Base-by-base conservation (phyloP, 2,329 filamentous ascomycete genomes). In the Botrytis cinerea region DNA sequence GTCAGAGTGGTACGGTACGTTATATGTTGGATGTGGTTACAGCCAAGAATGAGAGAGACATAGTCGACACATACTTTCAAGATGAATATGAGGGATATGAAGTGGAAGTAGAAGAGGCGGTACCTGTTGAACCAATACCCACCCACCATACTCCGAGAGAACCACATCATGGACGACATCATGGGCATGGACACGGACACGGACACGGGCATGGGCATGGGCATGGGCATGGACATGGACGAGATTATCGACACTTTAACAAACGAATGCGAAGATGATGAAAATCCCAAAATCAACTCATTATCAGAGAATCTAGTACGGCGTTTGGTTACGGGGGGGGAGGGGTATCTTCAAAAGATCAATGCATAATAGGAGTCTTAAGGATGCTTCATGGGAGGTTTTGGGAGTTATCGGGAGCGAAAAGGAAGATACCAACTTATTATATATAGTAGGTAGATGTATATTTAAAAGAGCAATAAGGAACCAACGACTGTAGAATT, bases 11-110 rank as follows among this genome's bases (percentile, higher is more conserved):
- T 10, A 97, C 95, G 0, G 90, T 97, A 76, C 89, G 96, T 10
- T 98, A 97, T 81, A 93, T 98, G 82, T 91, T 98, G 67, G 93
- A 97, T 76, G 89, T 91, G 0, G 91, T 92, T 72, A 88, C 91
- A 68, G 94, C 94, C 2, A 87, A 88, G 64, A 86, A 86, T 25
- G 96, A 99, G 83, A 88, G 89, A 78, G 86, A 87, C 20, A 86
- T 87, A 20, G 91, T 95, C 2, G 86, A 87, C 6, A 85, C 87
- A 68, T 94, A 91, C 81, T 93, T 92, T 80, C 89, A 88, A 60
- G 88, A 92, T 61, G 91, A 94, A 79, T 93, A 89, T 78, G 92
- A 94, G 77, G 92, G 94, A 80, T 90, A 91, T 78, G 90, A 92
- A 80, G 85, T 93, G 60, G 93, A 97, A 80, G 89, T 94, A 38